Percentiles rank a stretch among this genome's conserved stretches.
Evolutionary conservation across 2,329 filamentous ascomycete species (phyloP).

Genomic region (Gaeumannomyces tritici): DNA sequence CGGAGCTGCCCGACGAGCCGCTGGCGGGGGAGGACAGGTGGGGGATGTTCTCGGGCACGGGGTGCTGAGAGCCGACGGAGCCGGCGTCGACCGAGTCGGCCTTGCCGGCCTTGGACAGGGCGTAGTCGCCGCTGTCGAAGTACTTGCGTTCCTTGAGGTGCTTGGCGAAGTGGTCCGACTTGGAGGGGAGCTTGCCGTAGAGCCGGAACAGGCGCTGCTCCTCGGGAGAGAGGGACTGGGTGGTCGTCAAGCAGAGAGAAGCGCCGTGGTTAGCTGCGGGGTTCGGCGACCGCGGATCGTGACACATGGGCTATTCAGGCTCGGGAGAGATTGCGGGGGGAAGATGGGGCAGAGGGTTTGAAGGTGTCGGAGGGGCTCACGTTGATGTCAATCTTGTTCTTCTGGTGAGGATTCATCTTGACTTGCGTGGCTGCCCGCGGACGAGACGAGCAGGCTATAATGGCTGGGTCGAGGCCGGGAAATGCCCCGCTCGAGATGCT

Average conservation of each 20-base stretch:
- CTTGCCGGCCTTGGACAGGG: constrained; percentile 94
- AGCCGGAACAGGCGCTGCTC: constrained; percentile 95
- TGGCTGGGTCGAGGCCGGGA: neutral
- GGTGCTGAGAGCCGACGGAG: constrained; percentile 88
- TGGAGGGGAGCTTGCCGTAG: constrained; percentile 95
- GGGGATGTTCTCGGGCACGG: constrained; percentile 88
- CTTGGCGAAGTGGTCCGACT: constrained; percentile 94
- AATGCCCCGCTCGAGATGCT: neutral
- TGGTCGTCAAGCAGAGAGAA: too few species aligned
- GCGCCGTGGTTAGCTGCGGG: neutral
- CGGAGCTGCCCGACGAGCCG: constrained; percentile 25
- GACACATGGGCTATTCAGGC: neutral
- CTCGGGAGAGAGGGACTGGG: constrained; percentile 79
- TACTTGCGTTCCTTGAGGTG: constrained; percentile 99
- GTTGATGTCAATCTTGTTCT: constrained; percentile 96
- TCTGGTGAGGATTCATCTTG: constrained; percentile 90
- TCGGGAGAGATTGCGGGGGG: too few species aligned
- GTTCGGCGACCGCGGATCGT: neutral
- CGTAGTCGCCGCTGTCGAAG: constrained; percentile 94
- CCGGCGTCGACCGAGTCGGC: constrained; percentile 89
- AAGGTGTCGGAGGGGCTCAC: constrained; percentile 51
- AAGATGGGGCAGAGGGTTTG: neutral
- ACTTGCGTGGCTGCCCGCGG: neutral
- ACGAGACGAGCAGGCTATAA: neutral
- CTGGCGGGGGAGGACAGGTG: constrained; percentile 64